Conservation (phyloP, 768 basidiomycete genomes). For the Tricholoma saponaceum region DNA sequence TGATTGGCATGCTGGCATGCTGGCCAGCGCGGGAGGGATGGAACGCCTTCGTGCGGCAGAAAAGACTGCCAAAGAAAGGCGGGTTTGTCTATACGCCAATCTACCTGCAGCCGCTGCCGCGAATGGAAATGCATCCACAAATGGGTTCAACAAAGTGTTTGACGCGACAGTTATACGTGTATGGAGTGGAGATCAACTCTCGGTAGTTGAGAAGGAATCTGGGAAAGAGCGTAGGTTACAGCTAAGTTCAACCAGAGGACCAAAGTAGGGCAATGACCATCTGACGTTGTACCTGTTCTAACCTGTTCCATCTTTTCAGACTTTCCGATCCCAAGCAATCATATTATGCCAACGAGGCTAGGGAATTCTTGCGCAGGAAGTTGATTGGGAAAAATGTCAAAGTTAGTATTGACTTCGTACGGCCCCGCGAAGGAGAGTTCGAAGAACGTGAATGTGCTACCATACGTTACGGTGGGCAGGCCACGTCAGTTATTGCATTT, state of each 20-base stretch:
- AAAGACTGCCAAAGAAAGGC: conserved; percentile 72
- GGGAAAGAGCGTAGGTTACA: conserved; percentile 80
- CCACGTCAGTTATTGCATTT: conserved; percentile 49
- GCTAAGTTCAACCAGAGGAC: conserved; percentile 83
- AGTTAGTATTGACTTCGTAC: conserved; percentile 84
- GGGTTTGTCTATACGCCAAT: conserved; percentile 65
- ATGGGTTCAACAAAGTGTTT: conserved; percentile 51
- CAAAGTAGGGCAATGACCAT: conserved; percentile 48
- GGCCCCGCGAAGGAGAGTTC: conserved; percentile 88
- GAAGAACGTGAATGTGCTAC: conserved; percentile 93
- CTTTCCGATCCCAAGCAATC: conserved; percentile 83
- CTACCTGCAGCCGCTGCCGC: conserved; percentile 33
- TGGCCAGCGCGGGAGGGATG: conserved; percentile 80
- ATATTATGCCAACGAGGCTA: conserved; percentile 87
- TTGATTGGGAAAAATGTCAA: conserved; percentile 88
- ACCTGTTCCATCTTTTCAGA: conserved; percentile 31
- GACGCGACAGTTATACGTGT: conserved; percentile 82
- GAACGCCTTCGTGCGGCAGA: conserved; percentile 86
- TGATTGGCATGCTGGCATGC: conserved; percentile 97
- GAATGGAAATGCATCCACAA: conserved; percentile 37
- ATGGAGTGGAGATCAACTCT: conserved; percentile 92
- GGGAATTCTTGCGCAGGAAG: conserved; percentile 88
- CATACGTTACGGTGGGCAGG: conserved; percentile 77
- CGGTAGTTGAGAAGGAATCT: conserved; percentile 68
- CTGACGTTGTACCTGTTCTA: background rate